A percentile compares a stretch with the other conserved stretches of the same genome.
Evolutionary conservation across 2,329 filamentous ascomycete genomes (phyloP).

Genomic region (Aspergillus novofumigatus): DNA sequence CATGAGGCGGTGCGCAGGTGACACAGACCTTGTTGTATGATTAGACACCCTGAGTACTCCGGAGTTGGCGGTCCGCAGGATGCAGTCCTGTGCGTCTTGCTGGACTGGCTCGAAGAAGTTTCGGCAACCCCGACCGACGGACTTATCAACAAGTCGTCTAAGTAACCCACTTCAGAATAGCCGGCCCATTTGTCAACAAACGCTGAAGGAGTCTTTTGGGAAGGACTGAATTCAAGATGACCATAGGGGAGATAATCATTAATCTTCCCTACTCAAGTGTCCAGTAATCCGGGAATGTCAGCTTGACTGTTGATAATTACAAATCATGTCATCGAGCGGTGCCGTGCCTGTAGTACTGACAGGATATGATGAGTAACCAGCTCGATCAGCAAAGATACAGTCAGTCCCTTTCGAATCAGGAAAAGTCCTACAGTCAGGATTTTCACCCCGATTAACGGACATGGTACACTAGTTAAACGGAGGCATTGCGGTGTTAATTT

Average conservation of each 20-base stretch:
- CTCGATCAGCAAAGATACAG: too few relatives aligned
- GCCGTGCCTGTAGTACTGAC: background rate
- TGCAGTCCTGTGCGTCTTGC: background rate
- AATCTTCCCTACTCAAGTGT: background rate
- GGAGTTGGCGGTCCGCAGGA: too few relatives aligned
- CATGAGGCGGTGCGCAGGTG: background rate
- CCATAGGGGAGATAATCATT: background rate
- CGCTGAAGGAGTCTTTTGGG: background rate
- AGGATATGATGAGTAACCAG: too few relatives aligned
- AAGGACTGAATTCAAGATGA: background rate
- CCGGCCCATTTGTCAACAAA: background rate
- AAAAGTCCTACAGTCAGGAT: too few relatives aligned
- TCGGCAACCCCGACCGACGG: background rate
- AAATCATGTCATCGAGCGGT: background rate
- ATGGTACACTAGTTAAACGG: too few relatives aligned
- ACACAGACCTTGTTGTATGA: background rate
- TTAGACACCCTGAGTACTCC: too few relatives aligned
- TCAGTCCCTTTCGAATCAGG: too few relatives aligned
- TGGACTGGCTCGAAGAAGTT: background rate
- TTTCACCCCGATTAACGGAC: too few relatives aligned
- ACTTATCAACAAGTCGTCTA: background rate
- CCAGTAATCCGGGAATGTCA: background rate
- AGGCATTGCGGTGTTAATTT: too few relatives aligned
- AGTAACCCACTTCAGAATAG: background rate
- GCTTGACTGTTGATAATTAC: background rate